Conservation (phyloP, 1,284 basidiomycete genomes). For the Ustilago lituana region DNA sequence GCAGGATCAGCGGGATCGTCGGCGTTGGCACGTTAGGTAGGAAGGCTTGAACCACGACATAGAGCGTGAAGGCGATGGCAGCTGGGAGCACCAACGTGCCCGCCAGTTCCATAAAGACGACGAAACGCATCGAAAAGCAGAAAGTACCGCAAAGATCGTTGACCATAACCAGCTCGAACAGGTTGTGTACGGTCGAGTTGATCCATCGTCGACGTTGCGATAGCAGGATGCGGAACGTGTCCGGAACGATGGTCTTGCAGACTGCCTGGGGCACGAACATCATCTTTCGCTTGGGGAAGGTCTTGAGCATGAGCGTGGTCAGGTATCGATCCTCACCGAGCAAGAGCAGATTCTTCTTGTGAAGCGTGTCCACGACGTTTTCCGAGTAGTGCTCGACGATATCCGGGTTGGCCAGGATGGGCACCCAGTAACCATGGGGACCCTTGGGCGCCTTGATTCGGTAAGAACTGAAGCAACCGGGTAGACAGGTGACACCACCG, state of each 20-base stretch:
- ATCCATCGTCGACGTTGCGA: slow-evolving; percentile 70
- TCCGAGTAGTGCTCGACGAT: slow-evolving; percentile 70
- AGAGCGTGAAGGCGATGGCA: slow-evolving; percentile 69
- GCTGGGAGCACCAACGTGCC: slow-evolving; percentile 70
- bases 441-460: slow-evolving; percentile 70
- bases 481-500: slow-evolving; percentile 69
- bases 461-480: slow-evolving; percentile 70
- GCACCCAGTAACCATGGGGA: slow-evolving; percentile 69
- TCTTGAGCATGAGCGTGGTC: slow-evolving; percentile 70
- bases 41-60: slow-evolving; percentile 65
- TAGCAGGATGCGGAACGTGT: slow-evolving; percentile 69
- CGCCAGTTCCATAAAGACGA: slow-evolving; percentile 69
- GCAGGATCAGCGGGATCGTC: slow-evolving; percentile 61
- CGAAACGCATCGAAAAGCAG: slow-evolving; percentile 70
- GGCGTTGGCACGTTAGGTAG: slow-evolving; percentile 51
- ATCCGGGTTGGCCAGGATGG: slow-evolving; percentile 69
- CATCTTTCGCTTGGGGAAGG: slow-evolving; percentile 70
- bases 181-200: slow-evolving; percentile 70
- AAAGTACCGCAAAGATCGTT: slow-evolving; percentile 70
- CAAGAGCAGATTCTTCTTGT: slow-evolving; percentile 70
- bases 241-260: slow-evolving; percentile 70
- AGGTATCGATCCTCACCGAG: slow-evolving; percentile 70
- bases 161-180: slow-evolving; percentile 69
- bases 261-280: slow-evolving; percentile 70
- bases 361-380: slow-evolving; percentile 70